phyloP scores from a whole-genome alignment of 2,329 filamentous ascomycete species.

The Magnaporthiopsis poae region DNA sequence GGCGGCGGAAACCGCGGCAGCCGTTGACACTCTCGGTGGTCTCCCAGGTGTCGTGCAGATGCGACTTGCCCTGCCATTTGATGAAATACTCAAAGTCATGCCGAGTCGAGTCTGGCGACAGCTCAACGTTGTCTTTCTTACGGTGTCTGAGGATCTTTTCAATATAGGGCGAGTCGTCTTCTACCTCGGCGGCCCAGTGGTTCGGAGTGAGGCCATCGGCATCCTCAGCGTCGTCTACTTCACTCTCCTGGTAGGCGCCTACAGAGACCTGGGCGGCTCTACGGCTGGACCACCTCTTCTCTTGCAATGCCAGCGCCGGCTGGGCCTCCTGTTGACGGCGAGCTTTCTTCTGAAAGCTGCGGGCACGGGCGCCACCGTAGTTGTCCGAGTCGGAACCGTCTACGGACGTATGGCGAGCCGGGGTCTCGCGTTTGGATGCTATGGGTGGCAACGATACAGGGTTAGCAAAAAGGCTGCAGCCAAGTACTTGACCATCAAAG shows the following conservation, averaged over 20 bases:
- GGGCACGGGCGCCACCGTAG: slow-evolving; percentile 67
- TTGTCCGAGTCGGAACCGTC: slow-evolving; percentile 62
- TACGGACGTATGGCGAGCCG: slow-evolving; percentile 41
- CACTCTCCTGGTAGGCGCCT: slow-evolving; percentile 57
- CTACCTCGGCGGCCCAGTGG: slow-evolving; percentile 59
- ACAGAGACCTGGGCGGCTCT: slow-evolving; percentile 64
- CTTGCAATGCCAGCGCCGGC: slow-evolving; percentile 56
- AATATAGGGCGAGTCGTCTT: slow-evolving; percentile 75
- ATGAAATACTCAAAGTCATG: slow-evolving; percentile 85
- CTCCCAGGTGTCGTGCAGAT: slow-evolving; percentile 95
- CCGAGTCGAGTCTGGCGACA: slow-evolving; percentile 46
- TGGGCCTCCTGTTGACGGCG: slow-evolving; percentile 62
- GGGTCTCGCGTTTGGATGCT: slow-evolving; percentile 54
- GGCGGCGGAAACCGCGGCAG: slow-evolving; percentile 74
- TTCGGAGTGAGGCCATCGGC: slow-evolving; percentile 58
- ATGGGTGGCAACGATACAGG: slow-evolving; percentile 5
- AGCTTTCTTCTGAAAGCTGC: slow-evolving; percentile 64
- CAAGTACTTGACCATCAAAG: neutral
- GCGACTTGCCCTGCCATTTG: slow-evolving; percentile 94
- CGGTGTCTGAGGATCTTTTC: slow-evolving; percentile 85
- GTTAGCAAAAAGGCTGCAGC: neutral
- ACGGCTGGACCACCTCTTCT: slow-evolving; percentile 85
- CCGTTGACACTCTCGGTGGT: slow-evolving; percentile 61
- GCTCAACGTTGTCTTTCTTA: slow-evolving; percentile 56
- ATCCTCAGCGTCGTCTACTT: slow-evolving; percentile 55